Evolutionary conservation across 106 monocot species (phyloP).

Genomic region (Dendrobium catenatum): DNA sequence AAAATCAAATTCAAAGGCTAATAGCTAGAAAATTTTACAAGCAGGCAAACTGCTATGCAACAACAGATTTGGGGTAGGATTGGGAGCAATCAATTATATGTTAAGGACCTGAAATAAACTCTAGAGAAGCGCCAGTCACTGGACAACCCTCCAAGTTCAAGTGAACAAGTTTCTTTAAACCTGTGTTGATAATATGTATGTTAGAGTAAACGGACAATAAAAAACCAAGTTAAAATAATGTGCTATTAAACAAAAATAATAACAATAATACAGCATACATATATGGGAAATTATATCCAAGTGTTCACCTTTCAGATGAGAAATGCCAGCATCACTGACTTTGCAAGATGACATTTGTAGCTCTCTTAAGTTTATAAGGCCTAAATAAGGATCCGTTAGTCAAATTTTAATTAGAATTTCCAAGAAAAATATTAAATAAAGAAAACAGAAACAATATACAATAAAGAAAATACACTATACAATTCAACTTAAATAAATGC

Average conservation of each 20-base stretch:
- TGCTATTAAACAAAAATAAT: slow-evolving; percentile 1
- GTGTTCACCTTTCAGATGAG: slow-evolving; percentile 66
- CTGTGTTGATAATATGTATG: slow-evolving; percentile 25
- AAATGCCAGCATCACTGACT: slow-evolving; percentile 81
- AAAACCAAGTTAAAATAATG: not conserved
- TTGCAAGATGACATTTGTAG: slow-evolving; percentile 74
- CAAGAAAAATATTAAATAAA: not conserved
- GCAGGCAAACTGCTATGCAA: not conserved
- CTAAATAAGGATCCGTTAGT: slow-evolving; percentile 22
- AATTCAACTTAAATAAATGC: not conserved
- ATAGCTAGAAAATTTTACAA: not conserved
- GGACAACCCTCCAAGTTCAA: slow-evolving; percentile 94
- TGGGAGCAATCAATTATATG: not conserved
- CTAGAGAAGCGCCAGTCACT: slow-evolving; percentile 77
- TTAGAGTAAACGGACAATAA: not conserved
- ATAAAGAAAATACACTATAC: not conserved
- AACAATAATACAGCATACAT: not conserved
- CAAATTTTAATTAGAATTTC: not conserved
- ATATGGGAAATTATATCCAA: not conserved
- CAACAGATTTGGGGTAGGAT: not conserved
- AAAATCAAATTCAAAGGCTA: not conserved
- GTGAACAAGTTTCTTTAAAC: slow-evolving; percentile 53
- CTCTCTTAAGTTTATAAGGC: slow-evolving; percentile 81
- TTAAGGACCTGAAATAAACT: slow-evolving; percentile 65
- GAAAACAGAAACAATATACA: not conserved